Base-by-base conservation (phyloP, 371 early-diverging fungal genomes). In the Parasitella parasitica region DNA sequence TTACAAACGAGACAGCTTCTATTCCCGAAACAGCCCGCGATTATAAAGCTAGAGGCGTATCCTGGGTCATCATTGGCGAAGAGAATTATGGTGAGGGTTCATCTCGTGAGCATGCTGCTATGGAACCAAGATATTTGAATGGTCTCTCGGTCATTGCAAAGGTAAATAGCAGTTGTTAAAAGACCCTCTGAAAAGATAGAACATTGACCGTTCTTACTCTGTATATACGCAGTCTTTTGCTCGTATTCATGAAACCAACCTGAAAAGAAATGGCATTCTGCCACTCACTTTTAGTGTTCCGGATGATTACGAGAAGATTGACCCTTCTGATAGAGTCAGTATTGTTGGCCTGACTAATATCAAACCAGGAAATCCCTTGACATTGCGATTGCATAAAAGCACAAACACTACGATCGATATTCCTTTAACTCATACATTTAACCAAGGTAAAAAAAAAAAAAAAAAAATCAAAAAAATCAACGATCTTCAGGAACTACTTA, bases 181-280 rank as follows among this genome's bases (percentile, higher is more conserved):
- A n/a, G n/a, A n/a, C n/a, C n/a, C n/a, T n/a, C n/a, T n/a, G n/a
- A n/a, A n/a, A n/a, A n/a, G n/a, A n/a, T n/a, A n/a, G n/a, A n/a
- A n/a, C n/a, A n/a, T n/a, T n/a, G n/a, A n/a, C n/a, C n/a, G n/a
- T n/a, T n/a, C n/a, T n/a, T n/a, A n/a, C n/a, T n/a, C n/a, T n/a
- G n/a, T n/a, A n/a, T n/a, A n/a, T n/a, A n/a, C n/a, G n/a, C n/a
- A 43, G 81, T 91, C 92, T n/a, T 96, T 97, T 75, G 97, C 97
- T 20, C 91, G 97, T 72, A 96, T 97, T 69, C 97, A 97, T 82
- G 96, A 97, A 84, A 97, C 96, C 63, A 97, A 97, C 78, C 82
- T 96, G 63, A 97, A 97, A 87, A 97, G 96, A 84, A 96, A 97
- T 82, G 97, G 97, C 59, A 85, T 94, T 57, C 81, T 97, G 50